phyloP scores from a whole-genome alignment of 495 filamentous ascomycete genomes.

The Aspergillus bertholletiae region DNA sequence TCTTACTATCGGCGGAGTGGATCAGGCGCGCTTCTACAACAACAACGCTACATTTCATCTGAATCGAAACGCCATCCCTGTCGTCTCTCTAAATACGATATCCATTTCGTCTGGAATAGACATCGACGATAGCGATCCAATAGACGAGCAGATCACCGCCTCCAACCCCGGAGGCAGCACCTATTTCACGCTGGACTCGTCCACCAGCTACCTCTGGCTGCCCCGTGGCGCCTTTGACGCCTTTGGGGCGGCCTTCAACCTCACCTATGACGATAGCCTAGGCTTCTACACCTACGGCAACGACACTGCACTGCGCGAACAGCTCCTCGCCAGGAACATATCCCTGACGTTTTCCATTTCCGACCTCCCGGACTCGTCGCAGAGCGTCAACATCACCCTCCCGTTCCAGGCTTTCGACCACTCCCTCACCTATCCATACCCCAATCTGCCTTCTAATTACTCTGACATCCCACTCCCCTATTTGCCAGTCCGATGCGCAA shows the following conservation, averaged over 20 bases:
- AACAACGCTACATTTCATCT: background rate
- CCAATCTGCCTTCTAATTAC: background rate
- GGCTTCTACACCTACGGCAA: background rate
- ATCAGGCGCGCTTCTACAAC: background rate
- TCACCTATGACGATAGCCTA: background rate
- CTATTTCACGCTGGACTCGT: background rate
- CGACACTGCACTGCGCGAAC: background rate
- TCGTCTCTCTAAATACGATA: background rate
- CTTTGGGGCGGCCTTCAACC: background rate
- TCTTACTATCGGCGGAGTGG: background rate
- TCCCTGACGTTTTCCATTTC: background rate
- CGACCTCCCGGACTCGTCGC: background rate
- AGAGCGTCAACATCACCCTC: background rate
- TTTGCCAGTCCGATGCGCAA: background rate
- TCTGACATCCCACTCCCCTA: background rate
- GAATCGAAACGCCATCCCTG: background rate
- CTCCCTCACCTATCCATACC: background rate
- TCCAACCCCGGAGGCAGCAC: background rate
- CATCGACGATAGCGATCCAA: background rate
- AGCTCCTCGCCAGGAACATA: background rate
- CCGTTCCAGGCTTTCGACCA: background rate
- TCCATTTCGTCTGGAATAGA: background rate
- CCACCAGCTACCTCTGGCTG: background rate
- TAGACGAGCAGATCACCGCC: background rate
- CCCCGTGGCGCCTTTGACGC: background rate